Base-by-base conservation (phyloP, 805 yeast genomes). In the Pichia exigua region DNA sequence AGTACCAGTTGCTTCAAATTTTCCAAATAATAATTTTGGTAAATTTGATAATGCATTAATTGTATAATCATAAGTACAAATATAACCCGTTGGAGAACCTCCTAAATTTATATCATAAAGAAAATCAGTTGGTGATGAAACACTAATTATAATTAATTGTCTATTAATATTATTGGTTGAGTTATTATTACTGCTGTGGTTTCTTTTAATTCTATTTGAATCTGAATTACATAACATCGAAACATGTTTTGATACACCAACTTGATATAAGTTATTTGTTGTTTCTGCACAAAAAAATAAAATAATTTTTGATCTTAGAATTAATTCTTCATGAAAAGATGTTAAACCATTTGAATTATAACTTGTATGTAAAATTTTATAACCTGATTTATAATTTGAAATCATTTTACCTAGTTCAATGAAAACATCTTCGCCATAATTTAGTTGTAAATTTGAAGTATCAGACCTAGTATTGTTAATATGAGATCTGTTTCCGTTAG, bases 61-160 rank as follows among this genome's bases (percentile, higher is more conserved):
- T 1, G 85, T 79, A 61, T 79, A 81, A 63, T 81, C 86, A 59
- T 77, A 81, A 48, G 82, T 75, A 59, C 85, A 81, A 45, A 81
- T 63, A 59, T 81, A 81, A 1, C 81, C 82, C 30, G 80, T 74
- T 43, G 73, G 72, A 46, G 74, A 45, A 2, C 52, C 74, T 51
- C 78, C 79, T 51, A 78, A 76, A 46, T 77, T 75, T 59, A 81
- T 76, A 58, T 82, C 86, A 57, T 78, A 80, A n/a, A 49, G 40
- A 30, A 49, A 49, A 30, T 49, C 52, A 11, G 49, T 49, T 1
- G 87, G 86, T 5, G 82, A 76, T 52, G 80, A 76, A 0, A 83
- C 81, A 4, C 85, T 82, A n/a, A 80, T 72, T 4, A 79, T 73
- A 13, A 81, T 70, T 59, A 81, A 66, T 5, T 84, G 85, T 57